Evolutionary conservation across 345 rosid species (phyloP).

Genomic region (Populus deltoides): DNA sequence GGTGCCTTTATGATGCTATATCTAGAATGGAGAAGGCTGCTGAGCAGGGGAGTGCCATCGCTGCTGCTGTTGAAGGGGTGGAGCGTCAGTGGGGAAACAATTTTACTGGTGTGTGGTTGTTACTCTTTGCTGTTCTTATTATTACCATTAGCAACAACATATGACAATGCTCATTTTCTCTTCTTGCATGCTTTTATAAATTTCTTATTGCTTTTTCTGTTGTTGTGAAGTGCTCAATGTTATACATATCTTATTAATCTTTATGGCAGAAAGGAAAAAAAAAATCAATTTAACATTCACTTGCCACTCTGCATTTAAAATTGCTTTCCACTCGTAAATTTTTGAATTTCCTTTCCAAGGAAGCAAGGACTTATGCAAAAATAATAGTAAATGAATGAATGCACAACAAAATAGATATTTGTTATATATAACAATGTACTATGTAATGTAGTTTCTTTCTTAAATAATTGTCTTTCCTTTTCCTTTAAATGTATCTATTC

Average conservation of each 20-base stretch:
- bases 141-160: neutral
- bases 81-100: slow-evolving; percentile 90
- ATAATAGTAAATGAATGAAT: neutral
- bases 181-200: neutral
- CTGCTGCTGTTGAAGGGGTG: slow-evolving; percentile 98
- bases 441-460: neutral
- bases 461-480: neutral
- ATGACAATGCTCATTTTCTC: neutral
- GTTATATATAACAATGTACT: neutral
- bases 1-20: slow-evolving; percentile 94
- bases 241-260: neutral
- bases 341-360: neutral
- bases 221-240: neutral
- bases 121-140: neutral
- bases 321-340: neutral
- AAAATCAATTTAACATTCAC: neutral
- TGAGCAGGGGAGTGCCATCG: slow-evolving; percentile 95
- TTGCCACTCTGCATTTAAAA: neutral
- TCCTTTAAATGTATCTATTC: neutral
- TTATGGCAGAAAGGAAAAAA: neutral
- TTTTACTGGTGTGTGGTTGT: slow-evolving; percentile 48
- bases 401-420: neutral
- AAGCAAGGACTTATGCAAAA: neutral
- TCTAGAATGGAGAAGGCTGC: slow-evolving; percentile 98
- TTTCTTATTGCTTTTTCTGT: neutral